These are phyloP conservation scores for Aspergillus latus DNA, from an alignment of 2,329 filamentous ascomycete genomes.

Conservation along the genomic window DNA sequence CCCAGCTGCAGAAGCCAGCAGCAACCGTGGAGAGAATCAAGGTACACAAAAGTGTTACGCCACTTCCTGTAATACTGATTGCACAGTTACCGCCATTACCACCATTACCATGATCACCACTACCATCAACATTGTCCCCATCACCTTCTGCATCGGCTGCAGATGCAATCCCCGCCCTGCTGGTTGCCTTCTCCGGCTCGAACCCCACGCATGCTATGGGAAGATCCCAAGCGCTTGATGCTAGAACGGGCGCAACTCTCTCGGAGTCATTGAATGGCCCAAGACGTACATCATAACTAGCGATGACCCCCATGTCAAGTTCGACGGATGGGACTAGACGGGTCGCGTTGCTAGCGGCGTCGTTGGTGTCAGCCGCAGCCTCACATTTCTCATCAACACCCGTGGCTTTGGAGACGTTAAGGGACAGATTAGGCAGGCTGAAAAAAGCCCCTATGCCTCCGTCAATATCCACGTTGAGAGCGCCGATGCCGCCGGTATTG, in stretches of 20 bases:
- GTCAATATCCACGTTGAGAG: constrained; percentile 7
- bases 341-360: constrained; percentile 15
- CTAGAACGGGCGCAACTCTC: constrained; percentile 2
- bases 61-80: background rate
- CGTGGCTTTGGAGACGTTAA: constrained; percentile 21
- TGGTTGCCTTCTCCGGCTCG: constrained; percentile 12
- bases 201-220: constrained; percentile 22
- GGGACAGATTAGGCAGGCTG: constrained; percentile 22
- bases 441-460: constrained; percentile 26
- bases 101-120: background rate
- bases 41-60: background rate
- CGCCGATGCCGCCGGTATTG: background rate
- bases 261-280: background rate
- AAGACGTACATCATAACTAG: constrained; percentile 20
- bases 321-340: constrained; percentile 22
- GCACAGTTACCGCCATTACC: background rate
- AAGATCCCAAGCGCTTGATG: constrained; percentile 18
- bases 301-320: constrained; percentile 19
- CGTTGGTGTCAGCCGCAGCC: background rate
- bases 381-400: constrained; percentile 24
- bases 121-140: background rate
- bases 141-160: background rate
- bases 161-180: background rate
- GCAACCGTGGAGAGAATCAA: background rate
- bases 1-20: background rate